phyloP scores from a whole-genome alignment of 352 stramenopile species.

The Globisporangium megalacanthum region DNA sequence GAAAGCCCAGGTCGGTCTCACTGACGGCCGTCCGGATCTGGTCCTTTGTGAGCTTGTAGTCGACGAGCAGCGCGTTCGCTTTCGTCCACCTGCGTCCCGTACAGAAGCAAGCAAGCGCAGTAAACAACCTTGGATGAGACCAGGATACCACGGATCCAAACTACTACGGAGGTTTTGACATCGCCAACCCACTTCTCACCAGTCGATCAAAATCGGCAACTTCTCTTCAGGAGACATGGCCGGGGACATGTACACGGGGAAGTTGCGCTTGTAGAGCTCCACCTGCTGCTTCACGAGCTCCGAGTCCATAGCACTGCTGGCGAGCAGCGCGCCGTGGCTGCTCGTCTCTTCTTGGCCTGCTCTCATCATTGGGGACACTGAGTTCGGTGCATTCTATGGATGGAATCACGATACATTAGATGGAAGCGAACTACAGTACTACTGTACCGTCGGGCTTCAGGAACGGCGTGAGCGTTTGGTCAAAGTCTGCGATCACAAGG shows the following conservation, averaged over 20 bases:
- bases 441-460: constrained; percentile 40
- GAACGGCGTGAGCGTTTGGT: constrained; percentile 73
- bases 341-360: not conserved
- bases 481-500: constrained; percentile 79
- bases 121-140: no score
- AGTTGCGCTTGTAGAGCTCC: constrained; percentile 67
- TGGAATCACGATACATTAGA: no score
- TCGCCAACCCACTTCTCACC: no score
- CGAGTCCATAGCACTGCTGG: constrained; percentile 36
- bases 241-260: constrained; percentile 69
- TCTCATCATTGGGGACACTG: no score
- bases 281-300: constrained; percentile 18
- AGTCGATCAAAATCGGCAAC: constrained; percentile 75
- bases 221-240: constrained; percentile 63
- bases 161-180: no score
- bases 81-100: constrained; percentile 23
- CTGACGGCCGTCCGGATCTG: constrained; percentile 34
- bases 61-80: constrained; percentile 38
- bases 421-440: not conserved
- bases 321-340: constrained; percentile 45
- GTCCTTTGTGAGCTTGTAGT: constrained; percentile 35
- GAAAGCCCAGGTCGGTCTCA: constrained; percentile 32
- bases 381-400: not conserved
- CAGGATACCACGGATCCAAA: no score
- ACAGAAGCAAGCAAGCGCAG: no score